Conservation (phyloP, 208 protist genomes). For the Crithidia bombi region DNA sequence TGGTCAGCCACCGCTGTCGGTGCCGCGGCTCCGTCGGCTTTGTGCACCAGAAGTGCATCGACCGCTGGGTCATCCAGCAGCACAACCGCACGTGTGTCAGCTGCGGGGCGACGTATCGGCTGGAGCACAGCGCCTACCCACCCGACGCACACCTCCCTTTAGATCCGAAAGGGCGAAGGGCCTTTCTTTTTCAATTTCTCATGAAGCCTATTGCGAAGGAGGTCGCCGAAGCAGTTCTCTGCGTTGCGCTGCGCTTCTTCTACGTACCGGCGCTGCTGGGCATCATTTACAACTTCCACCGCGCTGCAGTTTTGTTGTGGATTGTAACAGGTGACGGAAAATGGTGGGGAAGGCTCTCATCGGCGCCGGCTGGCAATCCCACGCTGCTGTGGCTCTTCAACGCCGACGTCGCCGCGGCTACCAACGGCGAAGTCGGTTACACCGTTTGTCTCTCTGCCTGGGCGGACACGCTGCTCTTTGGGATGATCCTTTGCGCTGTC, state of each 20-base stretch:
- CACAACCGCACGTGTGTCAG: slow-evolving; percentile 50
- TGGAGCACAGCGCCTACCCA: slow-evolving; percentile 39
- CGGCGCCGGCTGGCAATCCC: not conserved
- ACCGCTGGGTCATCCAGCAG: slow-evolving; percentile 67
- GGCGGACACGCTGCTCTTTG: slow-evolving; percentile 27
- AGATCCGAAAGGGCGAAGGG: slow-evolving; percentile 13
- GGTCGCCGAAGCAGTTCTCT: slow-evolving; percentile 7
- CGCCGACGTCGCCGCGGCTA: not conserved
- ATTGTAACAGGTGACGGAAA: not conserved
- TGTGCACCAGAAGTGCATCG: slow-evolving; percentile 75
- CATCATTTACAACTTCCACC: slow-evolving; percentile 27
- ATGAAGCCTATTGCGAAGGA: slow-evolving; percentile 26
- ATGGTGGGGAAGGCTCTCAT: not conserved
- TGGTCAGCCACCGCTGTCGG: slow-evolving; percentile 54
- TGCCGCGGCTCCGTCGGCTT: slow-evolving; percentile 67
- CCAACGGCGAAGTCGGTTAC: not conserved
- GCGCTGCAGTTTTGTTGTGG: slow-evolving; percentile 14
- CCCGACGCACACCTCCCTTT: slow-evolving; percentile 18
- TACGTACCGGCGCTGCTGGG: slow-evolving; percentile 34
- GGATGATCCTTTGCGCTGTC: slow-evolving; percentile 24
- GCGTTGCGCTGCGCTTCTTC: slow-evolving; percentile 36
- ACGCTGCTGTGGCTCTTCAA: slow-evolving; percentile 7
- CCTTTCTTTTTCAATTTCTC: slow-evolving; percentile 19
- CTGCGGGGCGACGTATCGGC: slow-evolving; percentile 55
- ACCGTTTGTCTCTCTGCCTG: slow-evolving; percentile 15